A percentile compares a stretch with the other conserved stretches of the same genome.
Evolutionary conservation across 306 rosid genomes (phyloP).

Genomic region (Vachellia pachyceras): DNA sequence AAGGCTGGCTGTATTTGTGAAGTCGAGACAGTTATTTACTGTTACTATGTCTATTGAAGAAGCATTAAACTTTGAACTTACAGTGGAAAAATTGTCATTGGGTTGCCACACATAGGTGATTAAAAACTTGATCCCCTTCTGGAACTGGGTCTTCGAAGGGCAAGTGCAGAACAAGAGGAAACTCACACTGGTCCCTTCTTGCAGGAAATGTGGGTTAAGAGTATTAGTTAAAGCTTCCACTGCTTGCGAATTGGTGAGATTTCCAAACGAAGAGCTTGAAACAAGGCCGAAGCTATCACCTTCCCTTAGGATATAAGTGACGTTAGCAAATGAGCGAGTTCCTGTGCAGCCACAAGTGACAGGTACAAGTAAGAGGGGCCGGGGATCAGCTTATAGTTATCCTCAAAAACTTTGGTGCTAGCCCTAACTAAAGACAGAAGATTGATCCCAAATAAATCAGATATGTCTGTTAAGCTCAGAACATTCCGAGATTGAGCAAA

Average conservation of each 20-base stretch:
- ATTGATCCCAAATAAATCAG: slow-evolving; percentile 57
- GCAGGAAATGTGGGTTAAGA: slow-evolving; percentile 45
- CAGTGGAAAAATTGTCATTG: slow-evolving; percentile 44
- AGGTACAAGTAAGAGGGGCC: slow-evolving; percentile 66
- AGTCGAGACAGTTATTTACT: slow-evolving; percentile 46
- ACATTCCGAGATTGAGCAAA: slow-evolving; percentile 53
- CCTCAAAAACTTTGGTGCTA: slow-evolving; percentile 43
- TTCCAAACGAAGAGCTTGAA: slow-evolving; percentile 47
- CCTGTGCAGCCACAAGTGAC: slow-evolving; percentile 60
- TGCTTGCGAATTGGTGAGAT: slow-evolving; percentile 57
- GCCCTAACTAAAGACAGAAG: slow-evolving; percentile 55
- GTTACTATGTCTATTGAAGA: slow-evolving; percentile 40
- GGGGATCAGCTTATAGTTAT: slow-evolving; percentile 30
- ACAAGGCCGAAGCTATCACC: slow-evolving; percentile 59
- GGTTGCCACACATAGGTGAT: slow-evolving; percentile 69
- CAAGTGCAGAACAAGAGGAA: slow-evolving; percentile 71
- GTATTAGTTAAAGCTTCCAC: slow-evolving; percentile 45
- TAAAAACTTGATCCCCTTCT: slow-evolving; percentile 41
- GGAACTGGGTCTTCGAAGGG: slow-evolving; percentile 44
- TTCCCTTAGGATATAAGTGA: slow-evolving; percentile 50
- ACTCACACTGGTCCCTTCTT: slow-evolving; percentile 45
- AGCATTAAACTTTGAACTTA: slow-evolving; percentile 54
- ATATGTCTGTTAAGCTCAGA: slow-evolving; percentile 45
- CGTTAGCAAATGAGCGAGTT: slow-evolving; percentile 51
- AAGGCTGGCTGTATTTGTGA: slow-evolving; percentile 38